phyloP scores from a whole-genome alignment of 140 eudicot species.

The Eryngium alpinum region DNA sequence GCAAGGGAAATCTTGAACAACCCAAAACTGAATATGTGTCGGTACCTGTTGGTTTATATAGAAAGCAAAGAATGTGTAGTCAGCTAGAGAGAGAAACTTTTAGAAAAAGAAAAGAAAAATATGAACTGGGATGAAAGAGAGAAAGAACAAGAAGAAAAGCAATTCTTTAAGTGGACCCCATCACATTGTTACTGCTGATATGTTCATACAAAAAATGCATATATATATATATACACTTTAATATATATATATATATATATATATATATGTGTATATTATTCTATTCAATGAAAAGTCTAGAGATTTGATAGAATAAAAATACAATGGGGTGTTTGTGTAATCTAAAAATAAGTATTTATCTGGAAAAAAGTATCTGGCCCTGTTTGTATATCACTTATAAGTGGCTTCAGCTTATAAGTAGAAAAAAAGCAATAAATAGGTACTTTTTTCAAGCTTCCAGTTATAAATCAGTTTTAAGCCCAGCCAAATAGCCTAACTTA shows the following conservation, averaged over 20 bases:
- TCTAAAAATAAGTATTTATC: too few relatives aligned
- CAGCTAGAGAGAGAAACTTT: background rate
- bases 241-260: background rate
- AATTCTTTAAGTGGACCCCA: conserved; percentile 10
- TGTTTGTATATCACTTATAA: too few relatives aligned
- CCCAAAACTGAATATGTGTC: background rate
- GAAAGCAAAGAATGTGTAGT: conserved; percentile 12
- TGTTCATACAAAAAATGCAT: background rate
- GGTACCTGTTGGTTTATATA: background rate
- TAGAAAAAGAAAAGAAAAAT: background rate
- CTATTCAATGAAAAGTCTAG: background rate
- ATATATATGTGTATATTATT: background rate
- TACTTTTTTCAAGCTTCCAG: too few relatives aligned
- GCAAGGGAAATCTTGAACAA: conserved; percentile 4
- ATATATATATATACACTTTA: background rate
- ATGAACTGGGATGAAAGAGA: conserved; percentile 6
- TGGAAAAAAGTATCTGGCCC: too few relatives aligned
- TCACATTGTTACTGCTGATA: background rate
- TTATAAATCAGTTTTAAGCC: too few relatives aligned
- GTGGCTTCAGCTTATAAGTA: too few relatives aligned
- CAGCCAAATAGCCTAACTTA: too few relatives aligned
- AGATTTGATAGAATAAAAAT: background rate
- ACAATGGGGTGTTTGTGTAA: too few relatives aligned
- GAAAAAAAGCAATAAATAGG: too few relatives aligned
- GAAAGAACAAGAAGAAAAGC: background rate